Percentiles rank a stretch among this genome's conserved stretches.
Conservation (phyloP, 495 filamentous ascomycete species). For the Letharia columbiana region DNA sequence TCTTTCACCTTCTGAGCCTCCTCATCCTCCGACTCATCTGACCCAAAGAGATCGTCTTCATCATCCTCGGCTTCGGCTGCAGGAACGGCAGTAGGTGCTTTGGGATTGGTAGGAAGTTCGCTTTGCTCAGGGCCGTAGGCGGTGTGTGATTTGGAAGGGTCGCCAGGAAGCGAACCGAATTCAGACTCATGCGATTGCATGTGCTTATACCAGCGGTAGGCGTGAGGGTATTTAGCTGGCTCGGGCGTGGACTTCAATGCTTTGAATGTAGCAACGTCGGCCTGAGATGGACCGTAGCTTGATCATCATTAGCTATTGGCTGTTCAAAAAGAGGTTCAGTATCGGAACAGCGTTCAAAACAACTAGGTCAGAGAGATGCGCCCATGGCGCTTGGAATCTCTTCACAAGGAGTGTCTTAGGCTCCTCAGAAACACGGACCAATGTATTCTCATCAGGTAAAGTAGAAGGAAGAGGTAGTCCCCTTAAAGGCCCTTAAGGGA, state of each 20-base stretch:
- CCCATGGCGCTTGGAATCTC: slow-evolving; percentile 65
- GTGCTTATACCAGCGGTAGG: slow-evolving; percentile 98
- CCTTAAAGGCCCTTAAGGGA: not conserved
- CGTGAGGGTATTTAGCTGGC: slow-evolving; percentile 81
- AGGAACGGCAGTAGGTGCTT: slow-evolving; percentile 65
- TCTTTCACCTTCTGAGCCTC: slow-evolving; percentile 75
- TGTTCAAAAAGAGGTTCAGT: not conserved
- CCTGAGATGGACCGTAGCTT: slow-evolving; percentile 82
- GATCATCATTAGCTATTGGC: slow-evolving; percentile 29
- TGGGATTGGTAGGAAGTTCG: slow-evolving; percentile 65
- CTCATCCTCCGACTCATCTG: slow-evolving; percentile 78
- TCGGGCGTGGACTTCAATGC: slow-evolving; percentile 67
- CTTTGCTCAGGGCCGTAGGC: slow-evolving; percentile 81
- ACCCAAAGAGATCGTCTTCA: slow-evolving; percentile 82
- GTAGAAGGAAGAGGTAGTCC: slow-evolving; percentile 23
- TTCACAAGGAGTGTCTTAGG: slow-evolving; percentile 90
- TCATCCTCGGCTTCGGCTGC: slow-evolving; percentile 61
- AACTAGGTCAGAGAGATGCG: slow-evolving; percentile 68
- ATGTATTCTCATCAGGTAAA: slow-evolving; percentile 76
- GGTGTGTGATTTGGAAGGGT: slow-evolving; percentile 78
- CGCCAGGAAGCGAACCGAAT: slow-evolving; percentile 84
- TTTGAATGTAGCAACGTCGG: slow-evolving; percentile 92
- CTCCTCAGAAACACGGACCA: slow-evolving; percentile 99
- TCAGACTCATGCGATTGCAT: slow-evolving; percentile 83
- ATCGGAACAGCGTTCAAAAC: not conserved